Percentiles rank a stretch among this genome's conserved stretches.
Evolutionary conservation across 2,329 filamentous ascomycete species (phyloP).

Genomic region (Penicillium nordicum): DNA sequence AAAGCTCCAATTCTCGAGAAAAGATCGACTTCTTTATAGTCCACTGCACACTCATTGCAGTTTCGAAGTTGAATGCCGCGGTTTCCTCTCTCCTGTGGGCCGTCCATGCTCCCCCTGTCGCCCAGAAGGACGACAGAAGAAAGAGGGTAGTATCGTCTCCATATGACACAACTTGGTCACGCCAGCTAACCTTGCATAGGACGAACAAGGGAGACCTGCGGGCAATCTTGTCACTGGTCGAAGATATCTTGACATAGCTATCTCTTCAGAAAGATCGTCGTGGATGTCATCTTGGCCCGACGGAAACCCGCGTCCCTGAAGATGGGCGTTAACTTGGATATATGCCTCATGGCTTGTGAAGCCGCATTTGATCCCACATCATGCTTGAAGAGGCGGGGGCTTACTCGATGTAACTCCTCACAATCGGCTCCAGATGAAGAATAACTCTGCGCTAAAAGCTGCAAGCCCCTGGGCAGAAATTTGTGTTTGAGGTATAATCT

Average conservation of each 20-base stretch:
- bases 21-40: no score
- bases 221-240: slow-evolving; percentile 7
- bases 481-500: background rate
- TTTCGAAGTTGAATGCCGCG: background rate
- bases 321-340: background rate
- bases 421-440: background rate
- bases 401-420: slow-evolving; percentile 3
- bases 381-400: background rate
- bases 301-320: slow-evolving; percentile 17
- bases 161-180: background rate
- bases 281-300: slow-evolving; percentile 21
- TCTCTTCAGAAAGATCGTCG: background rate
- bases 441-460: background rate
- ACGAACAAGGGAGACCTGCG: background rate
- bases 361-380: background rate
- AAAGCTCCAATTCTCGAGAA: no score
- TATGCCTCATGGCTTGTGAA: background rate
- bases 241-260: slow-evolving; percentile 5
- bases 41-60: no score
- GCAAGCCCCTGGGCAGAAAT: background rate
- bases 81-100: background rate
- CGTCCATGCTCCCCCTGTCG: background rate
- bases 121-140: background rate
- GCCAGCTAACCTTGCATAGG: background rate
- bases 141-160: slow-evolving; percentile 16